Base-by-base conservation (phyloP, 805 yeast species). In the Candida glaebosa region DNA sequence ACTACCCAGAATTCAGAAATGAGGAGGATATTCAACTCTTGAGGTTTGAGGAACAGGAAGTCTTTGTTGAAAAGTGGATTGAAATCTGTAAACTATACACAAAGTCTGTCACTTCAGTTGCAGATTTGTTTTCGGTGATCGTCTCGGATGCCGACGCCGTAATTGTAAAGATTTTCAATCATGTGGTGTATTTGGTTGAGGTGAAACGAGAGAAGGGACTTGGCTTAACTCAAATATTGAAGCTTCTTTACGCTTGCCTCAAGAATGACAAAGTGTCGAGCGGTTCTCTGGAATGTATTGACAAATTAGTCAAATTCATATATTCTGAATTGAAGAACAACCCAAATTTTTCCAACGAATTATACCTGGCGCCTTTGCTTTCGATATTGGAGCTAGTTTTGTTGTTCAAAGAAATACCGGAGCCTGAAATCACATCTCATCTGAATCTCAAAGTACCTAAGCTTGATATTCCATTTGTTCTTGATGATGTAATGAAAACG, bases 301-400 rank as follows among this genome's bases (percentile, higher is more conserved):
- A 64, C 5, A 54, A 57, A 5, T 71, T 76, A 41, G 45, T 71
- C 3, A 37, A 49, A 0, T 67, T 67, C 26, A 53, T 79, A 22
- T 52, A 62, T 9, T 58, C 52, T 1, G 62, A 65, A 2, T 45
- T 79, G 8, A 57, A 36, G 36, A 30, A 24, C 14, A 16, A 43
- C 36, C 18, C 38, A 14, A 8, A 22, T 32, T 6, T 37, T 14
- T 42, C 44, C 2, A 71, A 75, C 45, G 53, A 67, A 19, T 67
- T 70, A 12, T 87, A 87, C 83, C 78, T 79, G 51, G 75, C 83
- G 0, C 69, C 75, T 42, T 78, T 80, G 0, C 55, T 87, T 26
- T 58, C 71, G 18, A 71, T 81, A 3, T 67, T 79, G 35, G 86
- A 81, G 41, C 76, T 74, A 26, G 59, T 81, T 3, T 51, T 85